These are phyloP conservation scores for Solanum hybrid DNA, from an alignment of 305 asterid species.

Conservation along the genomic window DNA sequence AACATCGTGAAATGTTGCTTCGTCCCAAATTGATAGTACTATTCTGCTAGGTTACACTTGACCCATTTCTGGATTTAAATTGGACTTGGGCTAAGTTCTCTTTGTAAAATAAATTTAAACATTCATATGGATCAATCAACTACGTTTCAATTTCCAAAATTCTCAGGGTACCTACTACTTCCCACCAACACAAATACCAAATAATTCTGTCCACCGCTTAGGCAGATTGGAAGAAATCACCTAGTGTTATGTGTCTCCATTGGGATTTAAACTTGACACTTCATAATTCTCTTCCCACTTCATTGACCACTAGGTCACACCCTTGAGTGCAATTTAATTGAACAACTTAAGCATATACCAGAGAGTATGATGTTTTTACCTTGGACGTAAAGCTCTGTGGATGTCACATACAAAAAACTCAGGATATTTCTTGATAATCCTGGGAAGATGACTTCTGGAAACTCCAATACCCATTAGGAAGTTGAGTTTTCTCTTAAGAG, in stretches of 20 bases:
- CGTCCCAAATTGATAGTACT: neutral
- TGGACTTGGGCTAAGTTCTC: neutral
- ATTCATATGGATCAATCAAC: neutral
- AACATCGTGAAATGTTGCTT: neutral
- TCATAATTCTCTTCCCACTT: neutral
- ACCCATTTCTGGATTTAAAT: neutral
- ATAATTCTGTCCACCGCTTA: neutral
- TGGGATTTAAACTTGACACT: neutral
- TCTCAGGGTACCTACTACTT: neutral
- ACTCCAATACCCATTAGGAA: constrained; percentile 64
- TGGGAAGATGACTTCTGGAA: constrained; percentile 47
- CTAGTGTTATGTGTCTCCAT: neutral
- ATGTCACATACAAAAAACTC: constrained; percentile 78
- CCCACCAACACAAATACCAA: neutral
- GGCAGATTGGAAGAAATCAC: neutral
- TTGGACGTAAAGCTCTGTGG: constrained; percentile 62
- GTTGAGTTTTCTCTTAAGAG: constrained; percentile 59
- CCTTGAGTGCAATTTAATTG: neutral
- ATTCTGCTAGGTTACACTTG: neutral
- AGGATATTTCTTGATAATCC: constrained; percentile 76
- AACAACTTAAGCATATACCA: neutral
- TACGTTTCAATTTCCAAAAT: neutral
- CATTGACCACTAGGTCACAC: neutral
- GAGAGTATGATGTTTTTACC: constrained; percentile 34
- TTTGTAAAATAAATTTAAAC: neutral